Evolutionary conservation across 495 filamentous ascomycete species (phyloP), one percentile per base, ranked within the genome.

Genomic region (Daldinia loculata): DNA sequence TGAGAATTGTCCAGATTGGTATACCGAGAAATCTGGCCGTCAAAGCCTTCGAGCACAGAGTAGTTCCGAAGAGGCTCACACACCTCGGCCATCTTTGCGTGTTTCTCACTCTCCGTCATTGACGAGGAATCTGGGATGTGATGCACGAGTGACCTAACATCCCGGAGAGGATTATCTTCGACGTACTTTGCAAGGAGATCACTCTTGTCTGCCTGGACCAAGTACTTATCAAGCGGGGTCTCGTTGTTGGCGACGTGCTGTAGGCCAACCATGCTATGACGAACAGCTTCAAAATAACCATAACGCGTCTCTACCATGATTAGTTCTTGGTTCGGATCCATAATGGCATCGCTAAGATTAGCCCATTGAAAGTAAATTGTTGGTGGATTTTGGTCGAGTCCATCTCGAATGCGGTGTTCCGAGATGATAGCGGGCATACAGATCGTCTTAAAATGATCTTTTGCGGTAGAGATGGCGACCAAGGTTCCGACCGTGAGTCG

Each of bases 321-420:
- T 80, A 90, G 90, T 71, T 92, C 87, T 43, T 87, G 75, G 29
- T 86, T 84, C 2, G 92, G 88, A 75, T 97, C 92, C 57, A 96
- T 82, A 19, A 84, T 60, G 1, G 82, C 79, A 61, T 93, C 89
- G 15, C 87, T 81, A 0, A 85, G 73, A 5, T 83, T 76, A 3
- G 87, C 85, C 77, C 94, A 93, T 74, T 90, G 89, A 2, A 97
- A 81, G 63, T 97, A 92, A 7, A 97, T 85, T 61, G 92, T 85
- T 0, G 90, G 90, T 15, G 92, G 91, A 38, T 86, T 87, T 38
- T 85, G 79, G 26, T 89, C 82, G 0, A 95, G 81, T 0, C 84
- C 85, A 26, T 82, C 82, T 1, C 52, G 53, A 58, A 90, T 79
- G 0, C 90, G 88, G 7, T 93, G 83, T 7, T 92, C 91, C 27